A percentile compares a stretch with the other conserved stretches of the same genome.
These are phyloP conservation scores for Geotrichum phurueaensis DNA, from an alignment of 1,139 yeast genomes.

Conservation along the genomic window DNA sequence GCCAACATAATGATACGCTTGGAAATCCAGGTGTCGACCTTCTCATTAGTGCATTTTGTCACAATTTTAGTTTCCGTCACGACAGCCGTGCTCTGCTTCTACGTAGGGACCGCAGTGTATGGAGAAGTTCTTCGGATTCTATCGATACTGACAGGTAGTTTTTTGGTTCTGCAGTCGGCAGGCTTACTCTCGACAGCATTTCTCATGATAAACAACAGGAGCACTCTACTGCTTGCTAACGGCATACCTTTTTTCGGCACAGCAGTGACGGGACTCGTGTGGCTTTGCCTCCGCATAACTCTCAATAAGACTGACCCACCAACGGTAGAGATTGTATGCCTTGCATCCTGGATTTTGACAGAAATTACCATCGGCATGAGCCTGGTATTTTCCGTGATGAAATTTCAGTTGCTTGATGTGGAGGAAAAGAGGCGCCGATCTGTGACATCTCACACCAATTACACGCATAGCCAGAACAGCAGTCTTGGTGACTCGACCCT, in stretches of 20 bases:
- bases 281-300: constrained; percentile 7
- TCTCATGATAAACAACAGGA: constrained; percentile 1
- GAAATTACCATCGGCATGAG: constrained; percentile 4
- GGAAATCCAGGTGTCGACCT: constrained; percentile 11
- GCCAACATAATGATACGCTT: constrained; percentile 4
- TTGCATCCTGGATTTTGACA: constrained; percentile 10
- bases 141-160: constrained; percentile 4
- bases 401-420: constrained; percentile 2
- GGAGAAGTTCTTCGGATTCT: neutral
- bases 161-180: neutral
- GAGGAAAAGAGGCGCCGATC: neutral
- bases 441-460: neutral
- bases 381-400: constrained; percentile 5
- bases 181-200: constrained; percentile 5
- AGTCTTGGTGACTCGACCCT: neutral
- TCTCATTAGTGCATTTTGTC: constrained; percentile 7
- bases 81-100: constrained; percentile 3
- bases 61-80: constrained; percentile 3
- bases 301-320: neutral
- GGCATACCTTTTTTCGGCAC: constrained; percentile 8
- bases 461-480: neutral
- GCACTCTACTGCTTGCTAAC: neutral
- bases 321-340: neutral
- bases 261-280: constrained; percentile 6
- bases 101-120: neutral